A percentile compares a stretch with the other conserved stretches of the same genome.
phyloP scores from a whole-genome alignment of 2,329 filamentous ascomycete genomes.

The Claviceps sorghi region DNA sequence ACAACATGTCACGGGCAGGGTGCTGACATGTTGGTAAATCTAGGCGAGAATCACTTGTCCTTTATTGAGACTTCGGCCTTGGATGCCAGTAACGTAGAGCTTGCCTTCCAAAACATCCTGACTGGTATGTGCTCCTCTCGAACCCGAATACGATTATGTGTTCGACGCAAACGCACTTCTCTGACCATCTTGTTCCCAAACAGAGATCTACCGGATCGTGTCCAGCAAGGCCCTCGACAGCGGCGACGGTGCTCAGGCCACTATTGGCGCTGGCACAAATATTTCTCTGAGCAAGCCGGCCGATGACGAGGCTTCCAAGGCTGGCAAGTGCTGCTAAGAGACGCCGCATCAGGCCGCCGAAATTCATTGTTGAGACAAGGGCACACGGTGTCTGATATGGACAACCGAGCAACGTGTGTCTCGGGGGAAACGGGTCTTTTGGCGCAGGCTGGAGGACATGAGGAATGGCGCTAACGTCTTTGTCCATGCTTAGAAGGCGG shows the following conservation, averaged over 20 bases:
- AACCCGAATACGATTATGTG: neutral
- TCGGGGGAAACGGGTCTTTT: constrained; percentile 16
- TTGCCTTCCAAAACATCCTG: constrained; percentile 98
- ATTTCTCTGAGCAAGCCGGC: constrained; percentile 79
- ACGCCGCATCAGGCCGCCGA: constrained; percentile 8
- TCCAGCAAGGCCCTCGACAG: constrained; percentile 94
- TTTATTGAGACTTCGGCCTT: constrained; percentile 99
- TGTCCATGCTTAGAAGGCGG: constrained; percentile 24
- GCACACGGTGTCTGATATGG: constrained; percentile 21
- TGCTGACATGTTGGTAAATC: constrained; percentile 5
- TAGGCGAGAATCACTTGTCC: constrained; percentile 93
- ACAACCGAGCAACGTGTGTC: constrained; percentile 19
- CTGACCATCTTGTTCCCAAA: constrained; percentile 4
- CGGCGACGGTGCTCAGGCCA: constrained; percentile 66
- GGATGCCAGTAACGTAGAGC: constrained; percentile 96
- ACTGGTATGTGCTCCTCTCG: constrained; percentile 51
- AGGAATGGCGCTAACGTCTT: constrained; percentile 21
- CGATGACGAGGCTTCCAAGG: constrained; percentile 60
- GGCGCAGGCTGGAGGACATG: constrained; percentile 18
- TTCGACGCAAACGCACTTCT: neutral
- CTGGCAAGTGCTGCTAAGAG: constrained; percentile 65
- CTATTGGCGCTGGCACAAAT: constrained; percentile 65
- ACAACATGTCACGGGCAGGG: neutral
- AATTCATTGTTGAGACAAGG: constrained; percentile 1
- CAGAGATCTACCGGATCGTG: constrained; percentile 98